Conservation (phyloP, 169 alveolate species). For the Plasmodium gonderi region DNA sequence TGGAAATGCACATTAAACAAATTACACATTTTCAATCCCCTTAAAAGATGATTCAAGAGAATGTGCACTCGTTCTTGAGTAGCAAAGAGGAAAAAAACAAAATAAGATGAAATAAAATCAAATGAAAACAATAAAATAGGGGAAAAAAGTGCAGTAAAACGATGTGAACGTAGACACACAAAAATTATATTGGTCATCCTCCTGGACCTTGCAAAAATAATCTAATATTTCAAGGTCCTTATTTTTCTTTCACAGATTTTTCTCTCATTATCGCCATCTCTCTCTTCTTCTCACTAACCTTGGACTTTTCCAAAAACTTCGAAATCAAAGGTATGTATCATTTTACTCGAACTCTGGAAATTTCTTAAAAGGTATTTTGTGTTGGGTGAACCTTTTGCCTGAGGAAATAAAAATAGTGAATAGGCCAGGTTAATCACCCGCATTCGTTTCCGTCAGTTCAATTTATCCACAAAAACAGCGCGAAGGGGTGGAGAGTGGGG, state of each 20-base stretch:
- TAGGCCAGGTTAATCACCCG: neutral
- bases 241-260: neutral
- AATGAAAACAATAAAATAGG: too few species aligned
- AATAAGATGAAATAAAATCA: neutral
- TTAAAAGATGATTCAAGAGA: neutral
- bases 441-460: neutral
- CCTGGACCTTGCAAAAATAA: neutral
- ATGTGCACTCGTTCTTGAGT: neutral
- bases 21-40: neutral
- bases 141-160: neutral
- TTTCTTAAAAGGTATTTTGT: neutral
- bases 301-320: slow-evolving; percentile 75
- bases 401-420: slow-evolving; percentile 33
- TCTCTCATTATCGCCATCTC: neutral
- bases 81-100: neutral
- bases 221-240: neutral
- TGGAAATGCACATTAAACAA: neutral
- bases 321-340: slow-evolving; percentile 68
- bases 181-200: neutral
- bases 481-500: too few species aligned
- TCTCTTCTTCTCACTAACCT: slow-evolving; percentile 5
- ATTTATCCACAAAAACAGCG: neutral
- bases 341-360: slow-evolving; percentile 18
- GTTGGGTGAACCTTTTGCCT: slow-evolving; percentile 17
- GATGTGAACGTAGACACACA: neutral